Conservation (phyloP, 306 rosid genomes). For the Cucumis hystrix region DNA sequence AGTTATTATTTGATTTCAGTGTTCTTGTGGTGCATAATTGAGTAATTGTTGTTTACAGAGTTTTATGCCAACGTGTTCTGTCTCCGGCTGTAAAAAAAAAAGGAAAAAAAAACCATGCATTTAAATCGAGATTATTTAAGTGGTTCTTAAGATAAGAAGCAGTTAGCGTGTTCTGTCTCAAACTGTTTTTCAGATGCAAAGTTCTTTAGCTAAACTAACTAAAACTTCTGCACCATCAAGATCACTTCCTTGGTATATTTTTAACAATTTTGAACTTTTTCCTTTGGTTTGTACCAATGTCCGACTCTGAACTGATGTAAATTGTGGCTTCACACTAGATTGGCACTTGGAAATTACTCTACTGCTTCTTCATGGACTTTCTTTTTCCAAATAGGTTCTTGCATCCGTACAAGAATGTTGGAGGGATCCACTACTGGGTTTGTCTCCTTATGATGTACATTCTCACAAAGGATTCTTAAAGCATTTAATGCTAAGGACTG, state of each 20-base stretch:
- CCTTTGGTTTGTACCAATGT: neutral
- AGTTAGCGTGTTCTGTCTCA: neutral
- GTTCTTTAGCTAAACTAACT: neutral
- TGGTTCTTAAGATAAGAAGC: neutral
- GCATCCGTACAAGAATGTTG: slow-evolving; percentile 77
- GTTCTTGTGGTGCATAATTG: neutral
- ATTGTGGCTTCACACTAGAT: neutral
- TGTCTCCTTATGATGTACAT: slow-evolving; percentile 66
- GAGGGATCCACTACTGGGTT: slow-evolving; percentile 66
- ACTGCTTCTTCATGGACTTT: slow-evolving; percentile 8
- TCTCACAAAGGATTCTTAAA: slow-evolving; percentile 78
- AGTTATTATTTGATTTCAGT: neutral
- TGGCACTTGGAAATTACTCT: neutral
- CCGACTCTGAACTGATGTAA: neutral
- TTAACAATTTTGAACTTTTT: neutral
- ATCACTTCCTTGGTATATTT: neutral
- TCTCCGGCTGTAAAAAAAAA: too few species aligned
- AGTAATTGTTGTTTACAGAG: neutral
- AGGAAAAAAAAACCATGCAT: neutral
- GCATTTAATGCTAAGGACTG: slow-evolving; percentile 90
- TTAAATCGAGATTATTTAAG: neutral
- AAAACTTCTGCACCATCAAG: neutral
- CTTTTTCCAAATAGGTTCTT: slow-evolving; percentile 50
- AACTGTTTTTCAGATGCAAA: neutral
- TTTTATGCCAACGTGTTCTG: too few species aligned